Evolutionary conservation across 768 basidiomycete species (phyloP), one percentile per base, ranked within the genome.

Genomic region (Boletus reticuloceps): DNA sequence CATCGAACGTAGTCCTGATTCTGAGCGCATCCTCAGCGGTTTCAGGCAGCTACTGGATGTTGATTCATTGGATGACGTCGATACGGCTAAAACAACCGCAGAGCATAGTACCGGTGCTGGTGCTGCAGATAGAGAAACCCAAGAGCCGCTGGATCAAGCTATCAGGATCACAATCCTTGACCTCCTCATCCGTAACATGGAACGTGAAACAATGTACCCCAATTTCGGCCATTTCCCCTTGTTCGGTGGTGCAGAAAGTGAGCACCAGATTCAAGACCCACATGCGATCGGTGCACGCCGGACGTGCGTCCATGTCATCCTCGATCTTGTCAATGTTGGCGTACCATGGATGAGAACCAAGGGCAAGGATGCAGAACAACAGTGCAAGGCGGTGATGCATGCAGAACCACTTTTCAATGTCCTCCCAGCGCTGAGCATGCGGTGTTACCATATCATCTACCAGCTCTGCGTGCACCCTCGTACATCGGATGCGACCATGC

Each of bases 211-310:
- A 10, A 71, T 82, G 0, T 91, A 84, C 60, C 94, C 94, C 7
- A 97, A 94, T 62, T 65, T 96, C 19, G 89, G 89, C 0, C 94
- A 97, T 71, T 90, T 91, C 73, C 74, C 97, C 12, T 79, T 97
- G 20, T 91, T 95, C 63, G 89, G 90, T 19, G 75, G 79, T 4
- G 69, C 77, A 2, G 77, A 77, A n/a, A 73, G 74, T 8, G 82
- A 86, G 29, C 77, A 86, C 53, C 81, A 82, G 53, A 85, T 92
- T 31, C 85, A 90, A 61, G 89, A 91, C 64, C 90, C 90, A 3
- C 83, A 84, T 63, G 89, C 89, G 6, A 77, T 89, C 3, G 85
- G 85, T 34, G 82, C 85, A 4, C 80, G 78, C 25, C 76, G 78
- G 42, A 88, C 91, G 9, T 89, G 86, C 54, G 79, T 92, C 5